These are phyloP conservation scores for Geosmithia flava DNA, from an alignment of 2,329 filamentous ascomycete genomes.

Conservation along the genomic window DNA sequence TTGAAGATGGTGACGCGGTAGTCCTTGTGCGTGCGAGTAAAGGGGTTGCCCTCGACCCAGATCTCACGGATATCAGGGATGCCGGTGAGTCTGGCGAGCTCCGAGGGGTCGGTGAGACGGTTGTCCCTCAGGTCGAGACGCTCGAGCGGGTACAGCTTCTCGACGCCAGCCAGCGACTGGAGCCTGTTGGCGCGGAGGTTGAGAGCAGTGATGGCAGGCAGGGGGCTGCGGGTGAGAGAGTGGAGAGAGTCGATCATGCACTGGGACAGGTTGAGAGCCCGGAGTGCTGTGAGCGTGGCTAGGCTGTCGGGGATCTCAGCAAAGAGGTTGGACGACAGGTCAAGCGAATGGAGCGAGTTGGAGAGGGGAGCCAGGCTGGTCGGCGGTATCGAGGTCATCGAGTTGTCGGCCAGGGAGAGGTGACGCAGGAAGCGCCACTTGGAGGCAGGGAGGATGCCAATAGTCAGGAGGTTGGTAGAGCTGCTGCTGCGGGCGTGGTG, in stretches of 20 bases:
- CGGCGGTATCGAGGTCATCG: slow-evolving; percentile 66
- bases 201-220: slow-evolving; percentile 86
- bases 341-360: slow-evolving; percentile 80
- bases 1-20: slow-evolving; percentile 93
- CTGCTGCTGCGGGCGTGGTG: slow-evolving; percentile 58
- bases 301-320: slow-evolving; percentile 89
- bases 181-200: slow-evolving; percentile 86
- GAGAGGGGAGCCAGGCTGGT: slow-evolving; percentile 70
- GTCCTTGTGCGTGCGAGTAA: slow-evolving; percentile 72
- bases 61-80: slow-evolving; percentile 88
- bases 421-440: slow-evolving; percentile 96
- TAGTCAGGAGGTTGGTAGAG: slow-evolving; percentile 62
- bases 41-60: slow-evolving; percentile 86
- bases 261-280: slow-evolving; percentile 84
- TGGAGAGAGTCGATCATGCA: slow-evolving; percentile 97
- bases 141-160: slow-evolving; percentile 79
- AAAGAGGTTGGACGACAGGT: slow-evolving; percentile 87
- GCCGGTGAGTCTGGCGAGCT: slow-evolving; percentile 77
- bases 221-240: slow-evolving; percentile 70
- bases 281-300: slow-evolving; percentile 72
- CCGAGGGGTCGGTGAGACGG: slow-evolving; percentile 76
- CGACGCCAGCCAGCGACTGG: slow-evolving; percentile 76
- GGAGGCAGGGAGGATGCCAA: slow-evolving; percentile 62
- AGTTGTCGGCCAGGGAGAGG: slow-evolving; percentile 84
- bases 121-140: slow-evolving; percentile 88